phyloP scores from a whole-genome alignment of 1,284 basidiomycete species.

The Singerocomus inundabilis region DNA sequence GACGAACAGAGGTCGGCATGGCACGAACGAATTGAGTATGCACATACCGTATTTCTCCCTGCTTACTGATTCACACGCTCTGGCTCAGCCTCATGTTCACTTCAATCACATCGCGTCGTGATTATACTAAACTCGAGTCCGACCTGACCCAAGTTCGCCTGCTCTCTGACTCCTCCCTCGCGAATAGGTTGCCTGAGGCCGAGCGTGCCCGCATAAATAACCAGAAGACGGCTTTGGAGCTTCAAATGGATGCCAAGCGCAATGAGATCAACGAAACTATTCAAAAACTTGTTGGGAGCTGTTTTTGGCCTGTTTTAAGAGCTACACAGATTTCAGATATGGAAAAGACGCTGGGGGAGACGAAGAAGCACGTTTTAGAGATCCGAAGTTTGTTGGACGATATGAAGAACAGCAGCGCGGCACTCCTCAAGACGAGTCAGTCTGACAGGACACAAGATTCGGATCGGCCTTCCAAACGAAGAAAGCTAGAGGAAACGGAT shows the following conservation, averaged over 20 bases:
- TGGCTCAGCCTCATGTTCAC: slow-evolving; percentile 30
- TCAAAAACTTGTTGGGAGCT: slow-evolving; percentile 26
- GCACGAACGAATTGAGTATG: slow-evolving; percentile 36
- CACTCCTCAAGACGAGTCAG: slow-evolving; percentile 22
- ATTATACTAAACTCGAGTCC: slow-evolving; percentile 30
- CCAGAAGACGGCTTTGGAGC: slow-evolving; percentile 25
- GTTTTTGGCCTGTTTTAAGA: slow-evolving; percentile 31
- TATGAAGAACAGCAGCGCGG: slow-evolving; percentile 21
- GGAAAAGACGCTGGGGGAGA: slow-evolving; percentile 23
- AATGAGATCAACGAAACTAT: slow-evolving; percentile 31
- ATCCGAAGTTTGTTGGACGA: slow-evolving; percentile 26
- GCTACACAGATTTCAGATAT: slow-evolving; percentile 28
- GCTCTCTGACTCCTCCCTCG: slow-evolving; percentile 22
- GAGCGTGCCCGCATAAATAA: slow-evolving; percentile 16
- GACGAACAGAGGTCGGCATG: slow-evolving; percentile 33
- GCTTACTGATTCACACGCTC: slow-evolving; percentile 2
- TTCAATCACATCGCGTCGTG: slow-evolving; percentile 31
- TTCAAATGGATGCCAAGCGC: slow-evolving; percentile 24
- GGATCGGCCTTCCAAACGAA: slow-evolving; percentile 40
- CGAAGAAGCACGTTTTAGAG: slow-evolving; percentile 31
- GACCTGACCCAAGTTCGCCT: slow-evolving; percentile 25
- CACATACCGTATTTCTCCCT: not conserved
- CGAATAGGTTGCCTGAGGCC: slow-evolving; percentile 12
- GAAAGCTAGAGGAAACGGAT: slow-evolving; percentile 31
- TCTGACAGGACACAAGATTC: slow-evolving; percentile 17